These are phyloP conservation scores for Blastobotrys ciferrii DNA, from an alignment of 1,139 yeast species.

Conservation along the genomic window DNA sequence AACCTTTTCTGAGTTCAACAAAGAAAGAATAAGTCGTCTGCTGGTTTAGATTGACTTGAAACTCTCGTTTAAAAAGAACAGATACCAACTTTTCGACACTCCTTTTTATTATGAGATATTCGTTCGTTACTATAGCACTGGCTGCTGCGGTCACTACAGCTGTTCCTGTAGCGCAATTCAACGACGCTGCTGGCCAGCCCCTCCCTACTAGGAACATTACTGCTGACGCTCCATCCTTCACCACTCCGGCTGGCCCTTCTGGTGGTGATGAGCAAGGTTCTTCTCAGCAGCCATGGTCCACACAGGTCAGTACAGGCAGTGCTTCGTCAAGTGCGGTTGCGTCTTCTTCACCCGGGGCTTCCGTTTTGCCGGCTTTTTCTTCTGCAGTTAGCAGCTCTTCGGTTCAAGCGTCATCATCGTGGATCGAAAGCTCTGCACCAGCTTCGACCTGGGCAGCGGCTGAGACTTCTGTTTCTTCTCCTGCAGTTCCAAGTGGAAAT, in stretches of 20 bases:
- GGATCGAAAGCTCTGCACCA: too few relatives aligned
- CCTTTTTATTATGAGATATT: neutral
- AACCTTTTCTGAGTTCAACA: neutral
- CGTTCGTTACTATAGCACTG: slow-evolving; percentile 4
- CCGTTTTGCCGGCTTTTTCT: neutral
- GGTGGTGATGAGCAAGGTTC: neutral
- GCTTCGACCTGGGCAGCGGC: neutral
- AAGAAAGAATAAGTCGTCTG: neutral
- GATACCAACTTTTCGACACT: neutral
- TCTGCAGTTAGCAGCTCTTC: neutral
- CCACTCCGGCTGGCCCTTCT: neutral
- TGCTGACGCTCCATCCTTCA: neutral
- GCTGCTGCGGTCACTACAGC: neutral
- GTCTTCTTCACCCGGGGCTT: neutral
- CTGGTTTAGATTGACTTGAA: slow-evolving; percentile 2
- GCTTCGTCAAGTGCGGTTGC: neutral
- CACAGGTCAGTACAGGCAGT: neutral
- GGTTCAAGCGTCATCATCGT: too few relatives aligned
- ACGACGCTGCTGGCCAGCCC: slow-evolving; percentile 2
- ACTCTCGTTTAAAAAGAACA: neutral
- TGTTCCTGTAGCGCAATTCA: slow-evolving; percentile 1
- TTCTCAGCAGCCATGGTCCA: neutral
- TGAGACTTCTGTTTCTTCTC: neutral
- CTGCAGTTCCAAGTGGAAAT: neutral
- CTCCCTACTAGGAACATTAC: neutral